These are phyloP conservation scores for Hansenula anomala DNA, from an alignment of 1,139 yeast genomes.

Conservation along the genomic window DNA sequence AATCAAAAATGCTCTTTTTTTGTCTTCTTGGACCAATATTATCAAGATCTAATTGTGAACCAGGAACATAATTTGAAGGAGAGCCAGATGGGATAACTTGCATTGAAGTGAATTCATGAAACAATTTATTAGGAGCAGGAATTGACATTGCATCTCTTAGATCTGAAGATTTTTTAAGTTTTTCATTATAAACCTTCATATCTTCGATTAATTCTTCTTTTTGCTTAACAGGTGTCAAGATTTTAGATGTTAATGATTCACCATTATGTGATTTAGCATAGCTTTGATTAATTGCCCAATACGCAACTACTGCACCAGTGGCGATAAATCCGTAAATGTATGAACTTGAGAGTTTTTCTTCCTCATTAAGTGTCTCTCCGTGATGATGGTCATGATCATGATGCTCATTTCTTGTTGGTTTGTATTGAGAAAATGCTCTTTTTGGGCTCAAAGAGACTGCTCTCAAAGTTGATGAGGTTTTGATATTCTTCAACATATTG, in stretches of 20 bases:
- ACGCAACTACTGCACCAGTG: background rate
- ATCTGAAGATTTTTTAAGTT: background rate
- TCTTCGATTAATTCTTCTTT: background rate
- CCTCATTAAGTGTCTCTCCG: background rate
- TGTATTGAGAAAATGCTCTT: background rate
- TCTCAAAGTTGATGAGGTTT: background rate
- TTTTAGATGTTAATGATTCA: background rate
- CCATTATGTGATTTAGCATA: background rate
- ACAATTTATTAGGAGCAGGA: background rate
- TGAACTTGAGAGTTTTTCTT: background rate
- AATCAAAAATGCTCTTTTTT: conserved; percentile 15
- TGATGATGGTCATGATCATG: background rate
- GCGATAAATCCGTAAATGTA: background rate
- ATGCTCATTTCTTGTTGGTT: background rate
- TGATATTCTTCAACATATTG: background rate
- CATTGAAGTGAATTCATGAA: background rate
- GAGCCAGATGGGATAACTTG: conserved; percentile 12
- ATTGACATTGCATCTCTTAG: background rate
- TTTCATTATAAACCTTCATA: background rate
- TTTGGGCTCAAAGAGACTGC: too few species aligned
- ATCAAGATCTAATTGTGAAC: conserved; percentile 11
- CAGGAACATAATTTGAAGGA: conserved; percentile 17
- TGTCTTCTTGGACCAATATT: conserved; percentile 16
- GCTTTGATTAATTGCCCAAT: background rate
- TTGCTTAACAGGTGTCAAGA: background rate